Percentiles rank a stretch among this genome's conserved stretches.
These are phyloP conservation scores for Panaeolus papilionaceus DNA, from an alignment of 768 basidiomycete genomes.

Conservation along the genomic window DNA sequence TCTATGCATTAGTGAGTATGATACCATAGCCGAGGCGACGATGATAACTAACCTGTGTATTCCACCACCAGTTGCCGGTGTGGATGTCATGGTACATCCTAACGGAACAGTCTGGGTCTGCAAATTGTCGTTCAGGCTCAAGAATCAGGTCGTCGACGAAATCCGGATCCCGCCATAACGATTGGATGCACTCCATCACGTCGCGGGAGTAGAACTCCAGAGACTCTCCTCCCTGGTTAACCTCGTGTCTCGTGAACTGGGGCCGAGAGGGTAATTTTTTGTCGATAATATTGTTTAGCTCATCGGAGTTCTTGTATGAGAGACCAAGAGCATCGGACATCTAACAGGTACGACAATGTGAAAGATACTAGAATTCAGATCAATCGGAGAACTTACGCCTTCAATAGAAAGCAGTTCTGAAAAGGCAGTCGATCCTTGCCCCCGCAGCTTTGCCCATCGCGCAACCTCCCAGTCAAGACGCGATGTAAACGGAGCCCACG, in stretches of 20 bases:
- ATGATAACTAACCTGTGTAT: conserved; percentile 42
- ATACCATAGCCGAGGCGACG: neutral
- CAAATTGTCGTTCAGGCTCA: conserved; percentile 43
- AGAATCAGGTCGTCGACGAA: conserved; percentile 36
- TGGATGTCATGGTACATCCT: conserved; percentile 49
- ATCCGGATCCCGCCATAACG: conserved; percentile 40
- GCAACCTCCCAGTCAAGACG: conserved; percentile 46
- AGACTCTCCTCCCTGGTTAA: conserved; percentile 34
- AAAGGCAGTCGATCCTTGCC: conserved; percentile 43
- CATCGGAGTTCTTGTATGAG: conserved; percentile 30
- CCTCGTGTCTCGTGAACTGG: conserved; percentile 31
- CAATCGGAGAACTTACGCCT: conserved; percentile 34
- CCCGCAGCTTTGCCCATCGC: conserved; percentile 44
- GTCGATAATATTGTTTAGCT: conserved; percentile 37
- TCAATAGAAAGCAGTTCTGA: conserved; percentile 43
- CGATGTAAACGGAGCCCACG: conserved; percentile 39
- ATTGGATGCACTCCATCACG: conserved; percentile 40
- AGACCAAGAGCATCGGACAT: conserved; percentile 32
- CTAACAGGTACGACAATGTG: conserved; percentile 7
- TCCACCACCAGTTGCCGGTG: conserved; percentile 60
- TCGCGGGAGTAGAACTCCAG: conserved; percentile 40
- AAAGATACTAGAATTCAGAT: no score
- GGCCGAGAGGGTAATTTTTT: conserved; percentile 30
- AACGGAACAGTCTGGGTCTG: conserved; percentile 30
- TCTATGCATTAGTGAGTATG: conserved; percentile 19